phyloP scores from a whole-genome alignment of 129 eudicot genomes.

The Cynara cardunculus region DNA sequence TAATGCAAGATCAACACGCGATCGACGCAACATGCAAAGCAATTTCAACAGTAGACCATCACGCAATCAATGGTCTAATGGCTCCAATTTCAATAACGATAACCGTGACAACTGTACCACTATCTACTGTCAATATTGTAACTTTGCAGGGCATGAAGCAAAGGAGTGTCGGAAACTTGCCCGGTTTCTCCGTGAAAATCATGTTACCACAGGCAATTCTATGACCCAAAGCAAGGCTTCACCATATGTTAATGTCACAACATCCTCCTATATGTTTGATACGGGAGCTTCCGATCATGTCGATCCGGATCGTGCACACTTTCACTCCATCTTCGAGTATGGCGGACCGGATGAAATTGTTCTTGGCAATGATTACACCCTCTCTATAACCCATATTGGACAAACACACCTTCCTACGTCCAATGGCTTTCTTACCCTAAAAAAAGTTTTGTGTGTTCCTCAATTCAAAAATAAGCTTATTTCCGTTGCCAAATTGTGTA shows the following conservation, averaged over 20 bases:
- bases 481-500: too few species aligned
- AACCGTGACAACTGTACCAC: background rate
- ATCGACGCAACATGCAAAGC: background rate
- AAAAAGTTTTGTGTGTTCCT: slow-evolving; percentile 10
- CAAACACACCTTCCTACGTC: slow-evolving; percentile 8
- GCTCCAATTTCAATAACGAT: background rate
- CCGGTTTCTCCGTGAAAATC: too few species aligned
- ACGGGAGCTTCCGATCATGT: background rate
- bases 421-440: background rate
- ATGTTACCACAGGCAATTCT: too few species aligned
- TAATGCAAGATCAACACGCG: background rate
- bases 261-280: too few species aligned
- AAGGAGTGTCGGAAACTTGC: background rate
- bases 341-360: slow-evolving; percentile 17
- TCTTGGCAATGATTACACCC: slow-evolving; percentile 14
- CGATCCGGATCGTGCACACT: background rate
- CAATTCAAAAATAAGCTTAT: too few species aligned
- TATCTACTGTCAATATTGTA: background rate
- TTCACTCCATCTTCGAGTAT: slow-evolving; percentile 11
- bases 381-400: slow-evolving; percentile 12
- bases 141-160: background rate
- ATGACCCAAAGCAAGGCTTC: too few species aligned
- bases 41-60: background rate
- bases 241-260: too few species aligned
- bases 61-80: background rate